phyloP scores from a whole-genome alignment of 148 eudicot genomes.

The Camellia lanceoleosa region DNA sequence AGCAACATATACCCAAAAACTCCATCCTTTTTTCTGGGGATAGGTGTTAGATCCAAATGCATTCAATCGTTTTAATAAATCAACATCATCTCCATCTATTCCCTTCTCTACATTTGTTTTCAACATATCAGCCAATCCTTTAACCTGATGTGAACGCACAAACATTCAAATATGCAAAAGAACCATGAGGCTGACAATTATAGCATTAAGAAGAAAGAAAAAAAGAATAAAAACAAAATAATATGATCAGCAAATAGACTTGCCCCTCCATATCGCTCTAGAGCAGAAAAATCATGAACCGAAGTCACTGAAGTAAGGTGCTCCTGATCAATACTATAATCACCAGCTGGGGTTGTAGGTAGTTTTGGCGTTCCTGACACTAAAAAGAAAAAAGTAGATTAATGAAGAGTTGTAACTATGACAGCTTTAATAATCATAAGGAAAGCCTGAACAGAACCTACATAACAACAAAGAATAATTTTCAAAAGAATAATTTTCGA shows the following conservation, averaged over 20 bases:
- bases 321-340: constrained; percentile 52
- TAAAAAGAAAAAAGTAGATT: constrained; percentile 1
- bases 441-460: not conserved
- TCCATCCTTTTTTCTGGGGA: constrained; percentile 76
- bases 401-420: not conserved
- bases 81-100: constrained; percentile 56
- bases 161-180: not conserved
- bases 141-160: constrained; percentile 41
- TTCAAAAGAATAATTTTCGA: no score
- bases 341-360: constrained; percentile 42
- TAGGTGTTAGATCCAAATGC: constrained; percentile 88
- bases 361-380: constrained; percentile 34
- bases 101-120: constrained; percentile 71
- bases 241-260: constrained; percentile 22
- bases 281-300: constrained; percentile 60
- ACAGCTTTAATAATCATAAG: not conserved
- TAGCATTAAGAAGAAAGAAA: not conserved
- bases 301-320: constrained; percentile 60
- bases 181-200: not conserved
- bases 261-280: constrained; percentile 75
- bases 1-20: constrained; percentile 59
- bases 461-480: not conserved
- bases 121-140: constrained; percentile 52
- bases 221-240: not conserved
- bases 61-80: constrained; percentile 48